These are phyloP conservation scores for Lentinula novae-zelandiae DNA, from an alignment of 1,284 basidiomycete genomes.

Conservation along the genomic window DNA sequence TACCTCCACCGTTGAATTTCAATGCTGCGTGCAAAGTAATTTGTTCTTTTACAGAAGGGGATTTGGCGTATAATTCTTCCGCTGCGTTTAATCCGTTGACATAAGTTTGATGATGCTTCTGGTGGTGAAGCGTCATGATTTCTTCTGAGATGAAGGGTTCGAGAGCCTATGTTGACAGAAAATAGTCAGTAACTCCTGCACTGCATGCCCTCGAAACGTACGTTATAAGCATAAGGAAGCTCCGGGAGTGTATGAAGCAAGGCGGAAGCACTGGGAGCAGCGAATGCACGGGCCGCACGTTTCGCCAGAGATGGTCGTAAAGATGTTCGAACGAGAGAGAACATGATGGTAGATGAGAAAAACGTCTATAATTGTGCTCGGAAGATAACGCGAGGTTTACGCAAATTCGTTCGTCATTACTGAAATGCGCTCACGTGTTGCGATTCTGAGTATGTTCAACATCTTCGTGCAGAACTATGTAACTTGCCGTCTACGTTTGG, in stretches of 20 bases:
- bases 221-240: slow-evolving; percentile 90
- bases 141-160: slow-evolving; percentile 75
- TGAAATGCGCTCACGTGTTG: neutral
- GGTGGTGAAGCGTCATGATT: slow-evolving; percentile 94
- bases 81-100: slow-evolving; percentile 91
- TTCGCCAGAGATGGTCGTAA: slow-evolving; percentile 33
- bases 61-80: slow-evolving; percentile 77
- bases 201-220: slow-evolving; percentile 29
- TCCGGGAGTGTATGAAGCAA: slow-evolving; percentile 74
- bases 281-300: slow-evolving; percentile 31
- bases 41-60: slow-evolving; percentile 69
- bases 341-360: slow-evolving; percentile 32
- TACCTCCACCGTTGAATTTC: slow-evolving; percentile 63
- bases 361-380: neutral
- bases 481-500: too few relatives aligned
- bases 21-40: slow-evolving; percentile 66
- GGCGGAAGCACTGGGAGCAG: slow-evolving; percentile 29
- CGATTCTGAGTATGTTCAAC: too few relatives aligned
- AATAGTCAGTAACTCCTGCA: neutral
- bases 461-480: too few relatives aligned
- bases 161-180: slow-evolving; percentile 38
- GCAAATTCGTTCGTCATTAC: neutral
- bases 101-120: slow-evolving; percentile 94
- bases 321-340: slow-evolving; percentile 39
- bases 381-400: neutral